Conservation (phyloP, 1,139 yeast species). For the Taphrina pruni region DNA sequence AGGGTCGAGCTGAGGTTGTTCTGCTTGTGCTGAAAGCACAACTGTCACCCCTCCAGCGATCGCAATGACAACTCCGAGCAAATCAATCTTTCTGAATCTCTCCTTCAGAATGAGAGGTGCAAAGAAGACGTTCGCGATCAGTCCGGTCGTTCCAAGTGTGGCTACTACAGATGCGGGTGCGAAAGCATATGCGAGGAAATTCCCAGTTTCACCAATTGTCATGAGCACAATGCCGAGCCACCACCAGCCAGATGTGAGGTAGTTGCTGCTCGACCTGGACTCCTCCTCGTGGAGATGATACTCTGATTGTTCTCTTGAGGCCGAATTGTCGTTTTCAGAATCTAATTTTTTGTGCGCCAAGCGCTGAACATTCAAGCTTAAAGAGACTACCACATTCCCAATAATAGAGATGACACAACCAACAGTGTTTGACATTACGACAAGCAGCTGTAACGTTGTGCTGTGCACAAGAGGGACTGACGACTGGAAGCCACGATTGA, state of each 20-base stretch:
- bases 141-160: conserved; percentile 58
- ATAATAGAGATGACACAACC: conserved; percentile 52
- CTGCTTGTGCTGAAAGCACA: conserved; percentile 49
- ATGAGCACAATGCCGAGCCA: conserved; percentile 55
- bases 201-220: conserved; percentile 56
- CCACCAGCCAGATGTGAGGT: conserved; percentile 51
- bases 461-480: too few species aligned
- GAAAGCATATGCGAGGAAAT: conserved; percentile 58
- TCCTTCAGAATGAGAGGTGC: conserved; percentile 58
- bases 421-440: conserved; percentile 37
- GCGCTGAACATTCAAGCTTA: conserved; percentile 55
- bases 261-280: neutral
- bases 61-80: conserved; percentile 54
- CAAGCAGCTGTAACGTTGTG: neutral
- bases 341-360: conserved; percentile 52
- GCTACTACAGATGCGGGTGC: conserved; percentile 59
- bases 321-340: conserved; percentile 15
- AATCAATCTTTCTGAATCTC: conserved; percentile 50
- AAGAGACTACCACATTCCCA: conserved; percentile 53
- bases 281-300: neutral
- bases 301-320: neutral
- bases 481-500: too few species aligned
- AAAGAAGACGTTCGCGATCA: conserved; percentile 56
- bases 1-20: conserved; percentile 45
- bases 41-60: conserved; percentile 55